Conservation (phyloP, 306 rosid species). For the Rosa persica region DNA sequence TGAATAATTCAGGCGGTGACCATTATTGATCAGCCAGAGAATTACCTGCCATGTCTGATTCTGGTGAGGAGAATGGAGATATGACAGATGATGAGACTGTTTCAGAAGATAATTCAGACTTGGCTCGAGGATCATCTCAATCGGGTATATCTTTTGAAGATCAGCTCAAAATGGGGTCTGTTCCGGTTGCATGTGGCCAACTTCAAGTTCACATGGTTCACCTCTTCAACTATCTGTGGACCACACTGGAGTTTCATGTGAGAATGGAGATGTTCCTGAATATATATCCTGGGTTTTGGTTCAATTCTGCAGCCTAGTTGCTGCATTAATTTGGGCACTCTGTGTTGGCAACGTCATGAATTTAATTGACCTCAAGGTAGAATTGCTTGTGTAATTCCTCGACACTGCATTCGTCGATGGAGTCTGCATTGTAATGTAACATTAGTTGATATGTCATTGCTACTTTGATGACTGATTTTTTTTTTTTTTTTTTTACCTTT, state of each 20-base stretch:
- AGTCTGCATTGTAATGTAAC: slow-evolving; percentile 65
- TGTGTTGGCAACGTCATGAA: slow-evolving; percentile 36
- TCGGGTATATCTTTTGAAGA: slow-evolving; percentile 89
- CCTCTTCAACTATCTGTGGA: slow-evolving; percentile 44
- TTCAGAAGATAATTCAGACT: slow-evolving; percentile 65
- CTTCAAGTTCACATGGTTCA: slow-evolving; percentile 56
- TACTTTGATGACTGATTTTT: slow-evolving; percentile 28
- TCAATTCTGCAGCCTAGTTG: slow-evolving; percentile 30
- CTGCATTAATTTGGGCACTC: slow-evolving; percentile 33
- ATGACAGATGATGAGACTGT: slow-evolving; percentile 48
- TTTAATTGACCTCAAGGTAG: slow-evolving; percentile 35
- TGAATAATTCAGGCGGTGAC: slow-evolving; percentile 51
- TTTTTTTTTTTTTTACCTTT: no score
- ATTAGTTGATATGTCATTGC: slow-evolving; percentile 66
- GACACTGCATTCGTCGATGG: slow-evolving; percentile 37
- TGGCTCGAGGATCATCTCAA: slow-evolving; percentile 82
- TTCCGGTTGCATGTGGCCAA: slow-evolving; percentile 66
- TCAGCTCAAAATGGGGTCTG: slow-evolving; percentile 68
- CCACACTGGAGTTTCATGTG: slow-evolving; percentile 45
- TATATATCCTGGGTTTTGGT: slow-evolving; percentile 37
- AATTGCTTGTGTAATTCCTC: slow-evolving; percentile 47
- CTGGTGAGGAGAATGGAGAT: slow-evolving; percentile 52
- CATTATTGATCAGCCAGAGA: slow-evolving; percentile 43
- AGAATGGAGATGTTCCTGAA: slow-evolving; percentile 59
- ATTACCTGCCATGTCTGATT: slow-evolving; percentile 48